A percentile compares a stretch with the other conserved stretches of the same genome.
Conservation (phyloP, 2,329 filamentous ascomycete species). For the Colletotrichum abscissum region DNA sequence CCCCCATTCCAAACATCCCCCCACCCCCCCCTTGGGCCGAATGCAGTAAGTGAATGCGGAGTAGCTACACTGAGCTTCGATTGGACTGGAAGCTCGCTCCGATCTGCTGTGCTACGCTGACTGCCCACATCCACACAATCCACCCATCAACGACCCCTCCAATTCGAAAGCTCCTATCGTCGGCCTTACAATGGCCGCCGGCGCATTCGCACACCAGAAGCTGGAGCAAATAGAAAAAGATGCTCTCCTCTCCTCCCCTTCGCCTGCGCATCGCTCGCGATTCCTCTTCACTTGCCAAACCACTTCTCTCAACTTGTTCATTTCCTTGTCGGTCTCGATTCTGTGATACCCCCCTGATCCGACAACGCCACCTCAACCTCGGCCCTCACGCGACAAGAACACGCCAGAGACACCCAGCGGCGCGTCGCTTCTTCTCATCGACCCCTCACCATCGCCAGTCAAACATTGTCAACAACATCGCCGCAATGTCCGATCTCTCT, state of each 20-base stretch:
- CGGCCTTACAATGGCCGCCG: not conserved
- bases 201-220: not conserved
- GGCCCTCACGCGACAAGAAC: not conserved
- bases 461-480: not conserved
- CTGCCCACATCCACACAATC: too few species aligned
- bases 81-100: slow-evolving; percentile 1
- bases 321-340: not conserved
- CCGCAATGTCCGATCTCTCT: slow-evolving; percentile 32
- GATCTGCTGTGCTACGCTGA: not conserved
- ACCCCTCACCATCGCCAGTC: not conserved
- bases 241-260: not conserved
- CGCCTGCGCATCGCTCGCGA: not conserved
- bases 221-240: not conserved
- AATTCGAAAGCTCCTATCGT: not conserved
- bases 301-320: not conserved
- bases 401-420: too few species aligned
- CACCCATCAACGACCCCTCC: not conserved
- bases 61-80: slow-evolving; percentile 9
- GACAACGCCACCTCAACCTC: not conserved
- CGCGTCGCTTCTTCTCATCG: not conserved
- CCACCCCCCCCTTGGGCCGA: not conserved
- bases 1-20: too few species aligned
- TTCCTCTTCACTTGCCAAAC: not conserved
- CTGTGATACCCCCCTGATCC: slow-evolving; percentile 14
- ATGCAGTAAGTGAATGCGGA: slow-evolving; percentile 12